Evolutionary conservation across 202 grass and related monocot genomes (phyloP).

Genomic region (Zizania palustris): DNA sequence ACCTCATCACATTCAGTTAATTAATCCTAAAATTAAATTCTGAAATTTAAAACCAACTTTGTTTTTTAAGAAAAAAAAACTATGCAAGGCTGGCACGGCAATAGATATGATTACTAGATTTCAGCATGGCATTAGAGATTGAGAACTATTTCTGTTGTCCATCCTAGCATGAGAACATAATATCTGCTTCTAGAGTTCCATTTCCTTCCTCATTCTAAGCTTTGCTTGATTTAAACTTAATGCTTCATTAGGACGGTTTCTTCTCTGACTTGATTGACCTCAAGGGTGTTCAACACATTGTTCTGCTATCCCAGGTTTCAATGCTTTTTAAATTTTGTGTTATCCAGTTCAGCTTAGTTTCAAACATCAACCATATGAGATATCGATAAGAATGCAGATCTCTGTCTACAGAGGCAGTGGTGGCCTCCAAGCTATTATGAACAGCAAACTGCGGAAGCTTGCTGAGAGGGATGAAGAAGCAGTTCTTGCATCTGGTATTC

Average conservation of each 20-base stretch:
- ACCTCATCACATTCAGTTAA: not conserved
- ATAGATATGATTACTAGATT: not conserved
- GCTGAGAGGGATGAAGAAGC: conserved; percentile 79
- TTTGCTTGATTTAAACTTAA: conserved; percentile 30
- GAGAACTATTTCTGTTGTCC: not conserved
- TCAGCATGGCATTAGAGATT: not conserved
- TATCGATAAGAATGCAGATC: conserved; percentile 86
- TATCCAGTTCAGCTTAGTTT: conserved; percentile 34
- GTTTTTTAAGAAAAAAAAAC: too few species aligned
- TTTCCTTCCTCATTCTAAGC: conserved; percentile 1
- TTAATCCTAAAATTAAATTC: too few species aligned
- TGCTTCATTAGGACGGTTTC: conserved; percentile 75
- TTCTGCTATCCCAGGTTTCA: conserved; percentile 91
- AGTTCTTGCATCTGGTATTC: conserved; percentile 70
- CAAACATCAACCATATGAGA: conserved; percentile 45
- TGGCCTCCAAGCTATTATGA: conserved; percentile 82
- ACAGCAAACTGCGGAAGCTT: conserved; percentile 67
- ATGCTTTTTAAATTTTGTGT: conserved; percentile 9
- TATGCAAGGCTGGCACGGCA: too few species aligned
- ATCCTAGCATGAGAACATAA: not conserved
- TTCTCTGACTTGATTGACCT: conserved; percentile 62
- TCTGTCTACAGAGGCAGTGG: conserved; percentile 76
- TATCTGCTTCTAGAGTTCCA: conserved; percentile 12
- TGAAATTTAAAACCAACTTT: too few species aligned
- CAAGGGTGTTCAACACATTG: conserved; percentile 73